phyloP scores from a whole-genome alignment of 345 rosid genomes.

The Firmiana major region DNA sequence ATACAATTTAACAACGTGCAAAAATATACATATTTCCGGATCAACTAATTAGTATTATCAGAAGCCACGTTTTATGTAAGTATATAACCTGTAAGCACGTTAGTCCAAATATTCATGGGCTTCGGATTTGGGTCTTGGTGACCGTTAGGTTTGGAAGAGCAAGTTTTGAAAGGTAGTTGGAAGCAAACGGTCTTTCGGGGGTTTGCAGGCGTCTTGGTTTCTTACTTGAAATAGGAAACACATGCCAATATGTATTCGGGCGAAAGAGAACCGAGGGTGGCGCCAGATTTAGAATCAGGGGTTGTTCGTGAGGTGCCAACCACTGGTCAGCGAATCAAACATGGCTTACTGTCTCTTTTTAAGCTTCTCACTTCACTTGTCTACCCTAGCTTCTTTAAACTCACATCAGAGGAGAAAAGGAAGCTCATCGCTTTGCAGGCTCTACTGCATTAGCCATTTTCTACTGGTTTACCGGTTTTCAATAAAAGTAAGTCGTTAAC shows the following conservation, averaged over 20 bases:
- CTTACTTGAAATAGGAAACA: neutral
- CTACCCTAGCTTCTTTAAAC: constrained; percentile 2
- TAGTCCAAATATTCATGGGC: neutral
- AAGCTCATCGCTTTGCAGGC: neutral
- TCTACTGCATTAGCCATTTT: neutral
- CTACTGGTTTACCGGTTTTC: too few species aligned
- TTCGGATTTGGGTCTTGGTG: constrained; percentile 14
- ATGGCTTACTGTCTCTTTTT: constrained; percentile 18
- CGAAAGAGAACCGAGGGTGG: neutral
- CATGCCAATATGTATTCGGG: neutral
- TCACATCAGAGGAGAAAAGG: neutral
- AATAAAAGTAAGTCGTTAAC: neutral
- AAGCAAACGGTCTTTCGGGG: constrained; percentile 17
- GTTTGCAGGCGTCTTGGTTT: neutral
- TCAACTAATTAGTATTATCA: too few species aligned
- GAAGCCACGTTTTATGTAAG: neutral
- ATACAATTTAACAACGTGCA: too few species aligned
- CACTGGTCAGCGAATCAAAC: constrained; percentile 42
- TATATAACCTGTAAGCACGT: neutral
- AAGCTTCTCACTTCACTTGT: constrained; percentile 16
- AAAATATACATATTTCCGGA: too few species aligned
- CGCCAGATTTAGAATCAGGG: constrained; percentile 18
- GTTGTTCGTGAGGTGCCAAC: constrained; percentile 19
- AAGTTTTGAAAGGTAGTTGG: constrained; percentile 34
- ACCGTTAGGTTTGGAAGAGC: constrained; percentile 48